Base-by-base conservation (phyloP, 1,284 basidiomycete species). In the Boletus nobilissimus region DNA sequence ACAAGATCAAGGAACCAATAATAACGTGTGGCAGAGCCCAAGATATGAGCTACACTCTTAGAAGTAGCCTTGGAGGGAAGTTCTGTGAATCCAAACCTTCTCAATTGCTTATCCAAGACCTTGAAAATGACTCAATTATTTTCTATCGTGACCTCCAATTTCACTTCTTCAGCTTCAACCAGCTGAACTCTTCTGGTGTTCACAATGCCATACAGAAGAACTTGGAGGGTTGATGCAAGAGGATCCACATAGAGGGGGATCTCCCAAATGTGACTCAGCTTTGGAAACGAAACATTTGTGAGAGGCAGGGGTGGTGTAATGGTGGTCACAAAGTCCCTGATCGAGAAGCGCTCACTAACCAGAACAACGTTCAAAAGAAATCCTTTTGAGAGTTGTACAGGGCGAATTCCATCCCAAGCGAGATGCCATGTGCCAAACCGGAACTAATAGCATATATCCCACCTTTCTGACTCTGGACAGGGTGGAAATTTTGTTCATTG, bases 1-100 rank as follows among this genome's bases (percentile, higher is more conserved):
- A 40, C 40, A 22, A 75, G 64, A 66, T 32, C 63, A 8, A 75
- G 70, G 13, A 73, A 67, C 74, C 71, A 74, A 36, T 48, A 74
- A 24, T 75, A 75, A 24, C 24, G 71, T 24, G 74, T 64, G 14
- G 71, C 74, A 34, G 48, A 60, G 11, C 5, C n/a, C 29, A 75
- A 6, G n/a, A 75, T 22, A 22, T 9, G 63, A 26, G 40, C 24
- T 7, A 66, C 3, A 22, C 5, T 46, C 29, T 43, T 5, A 22
- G 5, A 18, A 5, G 71, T 39, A 29, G n/a, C 39, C 64, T n/a
- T 43, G 64, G 34, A 7, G 7, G 71, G 39, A 38, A 74, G 63
- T 32, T 40, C 24, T 8, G n/a, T 57, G 7, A 75, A 54, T 11
- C 71, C 71, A 9, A 74, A 66, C 46, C 29, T n/a, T 34, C 39